A percentile compares a stretch with the other conserved stretches of the same genome.
phyloP scores from a whole-genome alignment of 2,329 filamentous ascomycete genomes.

The Diaporthe vexans region DNA sequence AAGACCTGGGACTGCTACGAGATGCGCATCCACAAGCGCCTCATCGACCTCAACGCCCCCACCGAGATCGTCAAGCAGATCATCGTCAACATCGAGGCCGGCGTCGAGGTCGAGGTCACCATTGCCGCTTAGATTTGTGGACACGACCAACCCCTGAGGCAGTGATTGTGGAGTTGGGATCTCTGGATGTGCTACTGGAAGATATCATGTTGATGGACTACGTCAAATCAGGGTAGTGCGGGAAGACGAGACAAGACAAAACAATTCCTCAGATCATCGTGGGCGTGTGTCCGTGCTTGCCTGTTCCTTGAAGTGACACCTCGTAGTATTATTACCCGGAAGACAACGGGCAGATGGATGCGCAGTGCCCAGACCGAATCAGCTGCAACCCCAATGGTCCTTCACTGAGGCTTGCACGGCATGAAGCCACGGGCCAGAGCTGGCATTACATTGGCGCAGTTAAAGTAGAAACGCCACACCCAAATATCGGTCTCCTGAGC shows the following conservation, averaged over 20 bases:
- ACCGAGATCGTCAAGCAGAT: conserved; percentile 98
- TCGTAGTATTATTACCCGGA: not conserved
- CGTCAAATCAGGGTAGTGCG: conserved; percentile 39
- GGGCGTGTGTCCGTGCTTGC: not conserved
- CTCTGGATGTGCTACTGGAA: conserved; percentile 26
- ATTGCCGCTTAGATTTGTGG: conserved; percentile 78
- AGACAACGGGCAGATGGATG: not conserved
- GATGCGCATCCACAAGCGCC: conserved; percentile 99
- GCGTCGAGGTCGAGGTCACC: conserved; percentile 94
- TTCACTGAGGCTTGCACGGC: not conserved
- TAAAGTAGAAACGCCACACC: no score
- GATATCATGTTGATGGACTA: conserved; percentile 3
- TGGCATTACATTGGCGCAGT: no score
- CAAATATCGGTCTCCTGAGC: no score
- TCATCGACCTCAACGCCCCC: conserved; percentile 97
- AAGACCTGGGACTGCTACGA: conserved; percentile 99
- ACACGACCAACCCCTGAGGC: no score
- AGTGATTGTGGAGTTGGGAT: not conserved
- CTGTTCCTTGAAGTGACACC: no score
- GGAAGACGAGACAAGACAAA: not conserved
- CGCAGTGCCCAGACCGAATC: not conserved
- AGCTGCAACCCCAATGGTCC: no score
- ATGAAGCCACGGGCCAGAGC: not conserved
- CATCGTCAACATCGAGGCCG: conserved; percentile 95
- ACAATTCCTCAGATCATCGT: not conserved